Base-by-base conservation (phyloP, 768 basidiomycete species). In the Amanita molliuscula region DNA sequence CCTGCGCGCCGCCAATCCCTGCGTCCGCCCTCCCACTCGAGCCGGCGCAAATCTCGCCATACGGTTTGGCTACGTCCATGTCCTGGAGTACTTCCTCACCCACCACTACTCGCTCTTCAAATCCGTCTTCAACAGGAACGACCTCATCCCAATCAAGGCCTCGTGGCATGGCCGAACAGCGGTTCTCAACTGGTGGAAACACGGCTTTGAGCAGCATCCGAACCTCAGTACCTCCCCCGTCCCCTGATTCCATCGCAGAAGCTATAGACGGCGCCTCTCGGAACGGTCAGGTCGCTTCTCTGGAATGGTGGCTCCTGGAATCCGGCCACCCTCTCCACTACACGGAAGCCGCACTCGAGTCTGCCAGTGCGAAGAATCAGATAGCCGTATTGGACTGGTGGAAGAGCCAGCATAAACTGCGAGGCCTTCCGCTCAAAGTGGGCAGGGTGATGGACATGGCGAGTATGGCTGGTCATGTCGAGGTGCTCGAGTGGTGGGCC, bases 381-480 rank as follows among this genome's bases (percentile, higher is more conserved):
- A 69, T 89, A n/a, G 67, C 74, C 3, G 81, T 88, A 4, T 75
- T 92, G 37, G 81, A 85, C 31, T 92, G 89, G 89, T 92, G 88
- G 89, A 80, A 81, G 55, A 67, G 69, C 41, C 80, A 82, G 52
- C 67, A 78, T 55, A 62, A 63, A 28, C 63, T 62, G 40, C 62
- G 63, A 2, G 68, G 70, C 3, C 66, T 89, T 28, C 75, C 78
- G 9, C 77, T 92, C 56, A 89, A 88, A 63, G 79, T 90, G 20
- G 89, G 89, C 2, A 81, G 86, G 34, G 84, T 82, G 18, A 85
- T 92, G 78, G 89, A 92, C 60, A 80, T 81, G 73, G 89, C 90
- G 10, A 84, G 82, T 59, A 83, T 77, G 15, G 82, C 85, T 6
- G 87, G 87, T 1, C 76, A 87, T 56, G 80, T 87, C 34, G 72